A percentile compares a stretch with the other conserved stretches of the same genome.
Conservation (phyloP, 495 filamentous ascomycete species). For the Aspergillus kassunensis region DNA sequence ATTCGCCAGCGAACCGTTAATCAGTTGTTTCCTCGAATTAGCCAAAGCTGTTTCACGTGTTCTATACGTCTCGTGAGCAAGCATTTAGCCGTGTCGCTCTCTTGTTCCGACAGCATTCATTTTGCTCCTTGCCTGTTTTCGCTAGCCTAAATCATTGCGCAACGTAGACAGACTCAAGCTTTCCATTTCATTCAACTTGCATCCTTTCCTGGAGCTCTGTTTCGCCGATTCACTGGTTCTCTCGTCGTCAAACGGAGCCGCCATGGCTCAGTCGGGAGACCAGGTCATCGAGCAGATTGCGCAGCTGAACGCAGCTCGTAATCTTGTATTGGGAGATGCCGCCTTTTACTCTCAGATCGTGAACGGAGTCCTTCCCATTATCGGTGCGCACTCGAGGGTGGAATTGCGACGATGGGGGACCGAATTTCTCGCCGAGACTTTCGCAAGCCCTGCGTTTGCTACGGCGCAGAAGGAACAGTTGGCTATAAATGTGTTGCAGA, state of each 20-base stretch:
- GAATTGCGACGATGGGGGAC: constrained; percentile 93
- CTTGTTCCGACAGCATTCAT: not conserved
- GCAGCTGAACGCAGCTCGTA: constrained; percentile 82
- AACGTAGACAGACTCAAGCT: constrained; percentile 12
- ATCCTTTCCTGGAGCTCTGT: not conserved
- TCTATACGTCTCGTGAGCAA: constrained; percentile 12
- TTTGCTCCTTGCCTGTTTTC: not conserved
- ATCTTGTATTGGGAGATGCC: constrained; percentile 78
- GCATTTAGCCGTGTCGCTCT: constrained; percentile 7
- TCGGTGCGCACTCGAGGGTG: constrained; percentile 65
- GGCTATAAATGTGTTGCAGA: constrained; percentile 66
- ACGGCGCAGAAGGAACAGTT: constrained; percentile 71
- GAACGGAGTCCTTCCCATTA: constrained; percentile 82
- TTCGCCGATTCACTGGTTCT: not conserved
- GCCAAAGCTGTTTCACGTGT: constrained; percentile 8
- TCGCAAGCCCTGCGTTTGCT: constrained; percentile 76
- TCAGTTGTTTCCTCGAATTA: not conserved
- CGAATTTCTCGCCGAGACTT: constrained; percentile 94
- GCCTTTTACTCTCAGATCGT: constrained; percentile 85
- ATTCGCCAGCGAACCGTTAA: not conserved
- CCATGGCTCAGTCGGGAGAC: constrained; percentile 45
- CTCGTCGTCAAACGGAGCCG: constrained; percentile 15
- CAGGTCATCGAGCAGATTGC: constrained; percentile 68
- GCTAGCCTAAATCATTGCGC: not conserved
- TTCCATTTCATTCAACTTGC: not conserved